Conservation (phyloP, 768 basidiomycete species). For the Auricularia heimuer region DNA sequence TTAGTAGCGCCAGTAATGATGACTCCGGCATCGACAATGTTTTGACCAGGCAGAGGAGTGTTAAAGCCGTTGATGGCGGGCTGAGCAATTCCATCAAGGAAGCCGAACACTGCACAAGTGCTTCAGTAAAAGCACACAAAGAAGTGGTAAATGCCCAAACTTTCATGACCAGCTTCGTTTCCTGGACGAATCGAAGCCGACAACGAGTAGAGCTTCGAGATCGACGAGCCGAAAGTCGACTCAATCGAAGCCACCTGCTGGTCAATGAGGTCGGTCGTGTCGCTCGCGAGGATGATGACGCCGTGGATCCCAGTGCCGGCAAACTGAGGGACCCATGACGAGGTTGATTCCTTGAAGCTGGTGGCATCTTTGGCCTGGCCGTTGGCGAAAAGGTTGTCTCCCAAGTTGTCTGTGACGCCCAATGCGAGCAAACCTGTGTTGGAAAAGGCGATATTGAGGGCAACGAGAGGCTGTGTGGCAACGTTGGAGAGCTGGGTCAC, state of each 20-base stretch:
- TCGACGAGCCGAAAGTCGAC: conserved; percentile 4
- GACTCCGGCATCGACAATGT: conserved; percentile 4
- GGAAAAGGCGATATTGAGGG: conserved; percentile 16
- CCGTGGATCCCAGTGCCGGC: conserved; percentile 7
- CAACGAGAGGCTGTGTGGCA: conserved; percentile 11
- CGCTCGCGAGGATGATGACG: conserved; percentile 2
- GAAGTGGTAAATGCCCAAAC: not conserved
- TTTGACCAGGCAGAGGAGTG: conserved; percentile 5
- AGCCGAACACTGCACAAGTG: conserved; percentile 5
- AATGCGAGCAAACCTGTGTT: conserved; percentile 12
- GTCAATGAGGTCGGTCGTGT: not conserved
- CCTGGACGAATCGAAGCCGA: conserved; percentile 1
- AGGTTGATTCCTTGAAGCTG: conserved; percentile 10
- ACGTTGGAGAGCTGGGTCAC: conserved; percentile 28
- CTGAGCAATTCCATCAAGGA: conserved; percentile 6
- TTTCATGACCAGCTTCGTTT: conserved; percentile 3
- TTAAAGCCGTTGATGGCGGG: conserved; percentile 3
- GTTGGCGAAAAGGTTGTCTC: conserved; percentile 9
- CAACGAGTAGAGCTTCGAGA: conserved; percentile 1
- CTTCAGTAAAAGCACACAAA: not conserved
- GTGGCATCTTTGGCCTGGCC: conserved; percentile 25
- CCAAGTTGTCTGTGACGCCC: conserved; percentile 14
- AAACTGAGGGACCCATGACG: conserved; percentile 14
- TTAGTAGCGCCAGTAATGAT: conserved; percentile 5
- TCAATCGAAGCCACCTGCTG: not conserved